Conservation (phyloP, 495 filamentous ascomycete species). For the Bacidia rubella region DNA sequence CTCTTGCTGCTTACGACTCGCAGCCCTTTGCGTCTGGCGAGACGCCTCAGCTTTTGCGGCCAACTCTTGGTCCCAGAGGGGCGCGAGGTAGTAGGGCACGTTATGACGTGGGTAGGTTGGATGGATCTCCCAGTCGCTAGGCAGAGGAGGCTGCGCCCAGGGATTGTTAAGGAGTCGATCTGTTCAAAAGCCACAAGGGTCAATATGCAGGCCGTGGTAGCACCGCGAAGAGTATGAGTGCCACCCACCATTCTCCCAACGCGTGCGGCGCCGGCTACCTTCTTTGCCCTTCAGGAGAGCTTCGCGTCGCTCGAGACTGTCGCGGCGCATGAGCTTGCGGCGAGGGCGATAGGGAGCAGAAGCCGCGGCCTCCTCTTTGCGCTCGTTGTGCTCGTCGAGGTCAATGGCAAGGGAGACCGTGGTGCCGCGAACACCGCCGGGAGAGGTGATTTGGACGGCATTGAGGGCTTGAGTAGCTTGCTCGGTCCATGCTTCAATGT, state of each 20-base stretch:
- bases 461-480: slow-evolving; percentile 34
- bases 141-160: slow-evolving; percentile 65
- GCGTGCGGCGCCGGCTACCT: slow-evolving; percentile 70
- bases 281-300: slow-evolving; percentile 81
- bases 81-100: slow-evolving; percentile 83
- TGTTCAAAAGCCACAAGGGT: slow-evolving; percentile 23
- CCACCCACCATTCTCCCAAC: slow-evolving; percentile 87
- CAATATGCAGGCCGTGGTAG: background rate
- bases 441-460: slow-evolving; percentile 27
- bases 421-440: slow-evolving; percentile 24
- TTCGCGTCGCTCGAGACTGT: slow-evolving; percentile 57
- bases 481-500: slow-evolving; percentile 40
- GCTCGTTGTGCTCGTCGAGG: slow-evolving; percentile 28
- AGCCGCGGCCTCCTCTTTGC: background rate
- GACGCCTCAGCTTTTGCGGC: slow-evolving; percentile 31
- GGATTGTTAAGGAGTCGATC: slow-evolving; percentile 81
- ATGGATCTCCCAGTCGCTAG: slow-evolving; percentile 65
- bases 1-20: slow-evolving; percentile 25
- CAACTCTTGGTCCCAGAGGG: slow-evolving; percentile 67
- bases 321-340: slow-evolving; percentile 38
- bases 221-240: background rate
- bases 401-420: slow-evolving; percentile 36
- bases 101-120: slow-evolving; percentile 63
- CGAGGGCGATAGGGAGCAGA: slow-evolving; percentile 21
- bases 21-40: slow-evolving; percentile 22